Base-by-base conservation (phyloP, 169 alveolate species). In the Plasmodium yoelii region DNA sequence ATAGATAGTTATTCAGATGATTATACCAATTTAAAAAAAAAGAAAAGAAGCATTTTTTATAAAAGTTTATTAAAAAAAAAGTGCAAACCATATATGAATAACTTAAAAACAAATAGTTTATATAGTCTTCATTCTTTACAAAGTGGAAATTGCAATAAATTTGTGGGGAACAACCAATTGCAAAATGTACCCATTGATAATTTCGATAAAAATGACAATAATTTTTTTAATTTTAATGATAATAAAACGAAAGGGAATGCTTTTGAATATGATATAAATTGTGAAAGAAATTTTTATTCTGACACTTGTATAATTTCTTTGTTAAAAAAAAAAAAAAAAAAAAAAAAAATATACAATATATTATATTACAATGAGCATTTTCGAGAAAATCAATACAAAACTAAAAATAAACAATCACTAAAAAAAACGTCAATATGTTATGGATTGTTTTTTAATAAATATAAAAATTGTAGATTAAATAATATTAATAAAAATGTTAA, bases 211-310 rank as follows among this genome's bases (percentile, higher is more conserved):
- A 15, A 15, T 51, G 59, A 51, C 59, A 51, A 51, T 51, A 9
- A 42, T 64, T 61, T 77, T 51, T 15, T 75, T 6, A 77, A 77
- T 77, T 22, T 28, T 64, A 77, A 68, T 77, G 88, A 77, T 77
- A 61, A 77, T 47, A 63, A 57, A 44, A 64, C 26, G 18, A 49
- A 77, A 55, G 51, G 57, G 24, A 49, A 56, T 49, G 26, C 5
- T 42, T 63, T 44, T 57, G 55, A 28, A 12, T 46, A 55, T 28
- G 77, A 77, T 22, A 34, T 39, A 34, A 82, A 46, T 19, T 55
- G 61, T 53, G 90, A 51, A 53, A 82, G 61, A 15, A 56, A 65
- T 47, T 59, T 71, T 13, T 67, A 67, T 82, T 82, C 90, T 19
- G 90, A 82, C 51, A 67, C 90, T 12, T 65, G 68, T 82, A 47